Conservation (phyloP, 2,329 filamentous ascomycete genomes). For the Immersiporthe knoxdaviesiana region DNA sequence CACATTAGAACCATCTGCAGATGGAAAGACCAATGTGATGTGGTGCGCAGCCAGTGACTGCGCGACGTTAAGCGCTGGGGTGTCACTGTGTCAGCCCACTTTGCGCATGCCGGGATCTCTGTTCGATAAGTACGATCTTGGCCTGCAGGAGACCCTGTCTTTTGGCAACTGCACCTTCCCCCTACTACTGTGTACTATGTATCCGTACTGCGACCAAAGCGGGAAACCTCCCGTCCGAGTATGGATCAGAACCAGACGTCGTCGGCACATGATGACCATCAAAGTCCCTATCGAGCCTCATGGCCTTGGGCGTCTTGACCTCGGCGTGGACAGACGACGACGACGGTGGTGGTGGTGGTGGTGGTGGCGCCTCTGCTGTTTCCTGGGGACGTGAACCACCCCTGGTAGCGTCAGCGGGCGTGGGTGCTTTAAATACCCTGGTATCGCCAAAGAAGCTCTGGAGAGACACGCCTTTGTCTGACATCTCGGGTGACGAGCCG, state of each 20-base stretch:
- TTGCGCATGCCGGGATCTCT: neutral
- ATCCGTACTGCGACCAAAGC: too few relatives aligned
- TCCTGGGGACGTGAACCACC: neutral
- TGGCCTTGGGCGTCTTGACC: slow-evolving; percentile 37
- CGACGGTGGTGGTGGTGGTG: neutral
- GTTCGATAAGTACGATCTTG: neutral
- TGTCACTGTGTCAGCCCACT: neutral
- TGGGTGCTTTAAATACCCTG: neutral
- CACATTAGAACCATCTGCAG: neutral
- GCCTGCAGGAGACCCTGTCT: neutral
- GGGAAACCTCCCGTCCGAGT: neutral
- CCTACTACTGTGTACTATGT: too few relatives aligned
- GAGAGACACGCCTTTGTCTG: neutral
- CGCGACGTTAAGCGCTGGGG: neutral
- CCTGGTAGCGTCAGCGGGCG: neutral
- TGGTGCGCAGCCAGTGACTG: neutral
- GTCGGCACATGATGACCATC: slow-evolving; percentile 4
- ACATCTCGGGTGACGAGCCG: neutral
- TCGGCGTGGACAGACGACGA: too few relatives aligned
- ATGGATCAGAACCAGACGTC: neutral
- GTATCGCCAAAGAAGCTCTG: neutral
- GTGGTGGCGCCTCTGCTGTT: slow-evolving; percentile 5
- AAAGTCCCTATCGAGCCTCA: slow-evolving; percentile 29
- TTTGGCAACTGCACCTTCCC: neutral
- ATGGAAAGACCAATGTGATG: neutral